These are phyloP conservation scores for Podochytrium sp. DNA, from an alignment of 192 early-diverging fungal genomes.

Conservation along the genomic window DNA sequence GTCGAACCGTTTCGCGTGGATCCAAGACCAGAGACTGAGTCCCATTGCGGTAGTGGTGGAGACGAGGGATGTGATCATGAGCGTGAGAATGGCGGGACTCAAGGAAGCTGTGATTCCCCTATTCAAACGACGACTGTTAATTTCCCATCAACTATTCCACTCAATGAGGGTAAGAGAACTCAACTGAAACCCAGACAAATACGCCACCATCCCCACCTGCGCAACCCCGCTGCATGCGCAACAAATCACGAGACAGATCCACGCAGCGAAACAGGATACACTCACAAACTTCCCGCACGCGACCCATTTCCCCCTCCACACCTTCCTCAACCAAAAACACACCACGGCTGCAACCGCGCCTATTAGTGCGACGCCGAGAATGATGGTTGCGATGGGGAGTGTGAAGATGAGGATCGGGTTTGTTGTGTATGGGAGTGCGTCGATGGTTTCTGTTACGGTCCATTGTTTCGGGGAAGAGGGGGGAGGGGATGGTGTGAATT, in stretches of 20 bases:
- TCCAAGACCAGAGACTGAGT: conserved; percentile 14
- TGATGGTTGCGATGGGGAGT: background rate
- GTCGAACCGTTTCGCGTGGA: background rate
- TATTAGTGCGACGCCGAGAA: conserved; percentile 10
- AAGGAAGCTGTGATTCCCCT: background rate
- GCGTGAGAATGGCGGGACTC: background rate
- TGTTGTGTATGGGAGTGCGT: conserved; percentile 22
- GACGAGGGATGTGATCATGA: background rate
- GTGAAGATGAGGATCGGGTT: conserved; percentile 27
- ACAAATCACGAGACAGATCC: background rate
- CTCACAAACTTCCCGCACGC: conserved; percentile 18
- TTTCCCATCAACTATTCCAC: background rate
- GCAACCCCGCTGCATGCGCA: background rate
- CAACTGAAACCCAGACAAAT: background rate
- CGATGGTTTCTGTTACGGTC: conserved; percentile 7
- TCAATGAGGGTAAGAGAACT: background rate
- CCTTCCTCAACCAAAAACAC: background rate
- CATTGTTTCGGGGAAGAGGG: background rate
- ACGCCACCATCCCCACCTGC: background rate
- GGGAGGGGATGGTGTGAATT: conserved; percentile 2
- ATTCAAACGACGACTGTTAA: too few relatives aligned
- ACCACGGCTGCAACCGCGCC: background rate
- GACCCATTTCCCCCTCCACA: background rate
- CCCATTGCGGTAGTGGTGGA: background rate
- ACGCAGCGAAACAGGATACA: background rate